Evolutionary conservation across 768 basidiomycete species (phyloP).

Genomic region (Postia placenta): DNA sequence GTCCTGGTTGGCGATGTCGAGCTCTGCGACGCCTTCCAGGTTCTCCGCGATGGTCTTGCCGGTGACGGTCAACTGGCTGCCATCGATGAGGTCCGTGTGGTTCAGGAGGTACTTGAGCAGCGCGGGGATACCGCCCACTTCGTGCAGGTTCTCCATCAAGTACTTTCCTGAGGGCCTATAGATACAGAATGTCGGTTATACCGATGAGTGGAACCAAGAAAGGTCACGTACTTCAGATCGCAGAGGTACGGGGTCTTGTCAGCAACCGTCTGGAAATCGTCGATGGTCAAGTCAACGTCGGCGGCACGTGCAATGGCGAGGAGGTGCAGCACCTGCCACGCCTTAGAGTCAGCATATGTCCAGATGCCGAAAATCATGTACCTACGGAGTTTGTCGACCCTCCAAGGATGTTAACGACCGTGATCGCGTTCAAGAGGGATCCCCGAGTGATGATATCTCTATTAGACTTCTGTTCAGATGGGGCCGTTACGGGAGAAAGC

Average conservation of each 20-base stretch:
- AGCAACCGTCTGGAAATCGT: constrained; percentile 80
- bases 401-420: constrained; percentile 71
- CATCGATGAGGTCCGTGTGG: constrained; percentile 73
- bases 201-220: not conserved
- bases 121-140: constrained; percentile 78
- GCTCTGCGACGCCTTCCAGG: constrained; percentile 68
- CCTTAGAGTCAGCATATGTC: not conserved
- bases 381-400: constrained; percentile 85
- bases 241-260: constrained; percentile 80
- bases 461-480: not conserved
- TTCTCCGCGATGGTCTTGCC: constrained; percentile 89
- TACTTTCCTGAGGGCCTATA: constrained; percentile 76
- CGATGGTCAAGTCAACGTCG: constrained; percentile 66
- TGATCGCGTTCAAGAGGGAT: constrained; percentile 81
- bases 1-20: constrained; percentile 68
- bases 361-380: constrained; percentile 5
- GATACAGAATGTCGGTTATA: constrained; percentile 8
- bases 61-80: constrained; percentile 81
- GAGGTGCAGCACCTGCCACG: constrained; percentile 79
- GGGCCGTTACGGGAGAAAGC: constrained; percentile 23
- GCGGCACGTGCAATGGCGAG: constrained; percentile 83
- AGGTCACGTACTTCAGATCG: constrained; percentile 59
- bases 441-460: constrained; percentile 63
- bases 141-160: constrained; percentile 88
- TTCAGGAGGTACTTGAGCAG: constrained; percentile 80